These are phyloP conservation scores for Wickerhamomyces ciferrii DNA, from an alignment of 805 yeast species.

Conservation along the genomic window DNA sequence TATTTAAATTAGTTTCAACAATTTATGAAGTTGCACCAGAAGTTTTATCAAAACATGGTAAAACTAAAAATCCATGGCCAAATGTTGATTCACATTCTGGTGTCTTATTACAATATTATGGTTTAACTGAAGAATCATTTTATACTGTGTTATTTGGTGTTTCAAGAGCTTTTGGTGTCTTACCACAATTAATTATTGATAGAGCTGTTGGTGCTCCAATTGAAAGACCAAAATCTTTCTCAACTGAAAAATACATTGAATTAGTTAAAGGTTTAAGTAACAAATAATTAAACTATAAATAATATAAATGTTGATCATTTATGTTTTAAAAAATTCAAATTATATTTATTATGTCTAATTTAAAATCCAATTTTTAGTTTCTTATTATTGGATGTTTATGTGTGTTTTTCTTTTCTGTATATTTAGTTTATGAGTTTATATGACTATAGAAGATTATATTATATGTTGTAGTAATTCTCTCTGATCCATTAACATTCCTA, in stretches of 20 bases:
- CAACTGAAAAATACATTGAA: slow-evolving; percentile 88
- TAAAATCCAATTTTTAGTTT: neutral
- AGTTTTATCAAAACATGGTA: slow-evolving; percentile 78
- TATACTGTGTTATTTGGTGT: slow-evolving; percentile 87
- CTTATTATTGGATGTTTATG: neutral
- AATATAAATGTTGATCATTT: neutral
- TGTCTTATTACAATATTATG: slow-evolving; percentile 80
- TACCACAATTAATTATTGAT: slow-evolving; percentile 81
- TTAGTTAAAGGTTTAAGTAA: slow-evolving; percentile 47
- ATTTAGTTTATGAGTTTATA: neutral
- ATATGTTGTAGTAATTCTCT: too few species aligned
- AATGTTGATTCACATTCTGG: slow-evolving; percentile 88
- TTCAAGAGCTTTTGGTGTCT: slow-evolving; percentile 80
- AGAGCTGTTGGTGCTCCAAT: slow-evolving; percentile 78
- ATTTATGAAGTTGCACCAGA: slow-evolving; percentile 81
- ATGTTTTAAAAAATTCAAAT: neutral
- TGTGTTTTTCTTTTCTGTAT: neutral
- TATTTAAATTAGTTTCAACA: slow-evolving; percentile 72
- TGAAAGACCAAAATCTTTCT: slow-evolving; percentile 91
- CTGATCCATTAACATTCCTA: too few species aligned
- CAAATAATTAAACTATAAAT: slow-evolving; percentile 7
- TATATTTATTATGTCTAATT: neutral
- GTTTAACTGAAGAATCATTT: slow-evolving; percentile 75
- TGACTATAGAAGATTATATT: neutral
- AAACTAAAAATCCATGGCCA: slow-evolving; percentile 93